Evolutionary conservation across 805 yeast species (phyloP), one percentile per base, ranked within the genome.

Genomic region (Helenozyma rhizophorensis): DNA sequence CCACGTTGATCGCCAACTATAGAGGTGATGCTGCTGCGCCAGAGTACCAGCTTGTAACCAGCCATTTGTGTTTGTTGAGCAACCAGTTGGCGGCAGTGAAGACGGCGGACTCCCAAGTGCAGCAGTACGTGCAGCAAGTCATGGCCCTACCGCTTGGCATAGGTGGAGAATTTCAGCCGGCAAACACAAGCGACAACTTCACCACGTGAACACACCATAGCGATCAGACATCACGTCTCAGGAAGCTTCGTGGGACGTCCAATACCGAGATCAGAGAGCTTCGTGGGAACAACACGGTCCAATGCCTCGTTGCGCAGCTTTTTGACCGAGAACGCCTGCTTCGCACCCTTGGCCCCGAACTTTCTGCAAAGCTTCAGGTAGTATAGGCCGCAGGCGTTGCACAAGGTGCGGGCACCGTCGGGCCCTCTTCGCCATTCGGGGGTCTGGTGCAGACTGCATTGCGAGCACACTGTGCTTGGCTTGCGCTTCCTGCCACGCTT

Each of bases 351-450:
- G 3, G 43, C 32, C 2, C 78, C 79, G 39, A 62, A 54, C 39
- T 64, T 67, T 43, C 69, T 78, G 4, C 69, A 60, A 34, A 83
- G 51, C 49, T 83, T 83, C 11, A 82, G 69, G 50, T 72, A 80
- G 48, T 78, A 83, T 29, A 89, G 62, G 0, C 97, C 97, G 61
- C 97, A 89, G 0, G 97, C 96, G 56, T 88, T 88, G 59, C 97
- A 88, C 38, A 88, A 65, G 0, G 90, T 83, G 47, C 86, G 71
- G 4, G 80, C 76, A 0, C 95, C 95, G 36, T 75, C 72, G 1
- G 96, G 96, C 0, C 96, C 97, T 40, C 82, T 68, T 51, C 97
- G 70, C 97, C 97, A 88, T 56, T 89, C 96, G 0, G 96, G 96
- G 0, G 95, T 84, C 28, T 76, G 43, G n/a, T 40, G 40, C 49